phyloP scores from a whole-genome alignment of 805 yeast species.

The Saccharomycopsis sp. region DNA sequence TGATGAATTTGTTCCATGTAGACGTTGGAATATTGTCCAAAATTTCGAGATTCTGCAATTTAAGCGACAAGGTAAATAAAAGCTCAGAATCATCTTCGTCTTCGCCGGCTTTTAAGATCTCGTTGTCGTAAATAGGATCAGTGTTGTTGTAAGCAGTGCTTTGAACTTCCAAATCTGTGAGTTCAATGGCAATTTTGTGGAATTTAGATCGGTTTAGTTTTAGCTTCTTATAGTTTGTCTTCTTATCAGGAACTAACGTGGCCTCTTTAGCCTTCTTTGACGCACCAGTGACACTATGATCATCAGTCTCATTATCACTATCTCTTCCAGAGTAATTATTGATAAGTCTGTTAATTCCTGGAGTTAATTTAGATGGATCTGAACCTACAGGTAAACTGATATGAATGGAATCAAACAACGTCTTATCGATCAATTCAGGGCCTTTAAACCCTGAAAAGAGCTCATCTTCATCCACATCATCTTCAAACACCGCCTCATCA shows the following conservation, averaged over 20 bases:
- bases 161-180: conserved; percentile 45
- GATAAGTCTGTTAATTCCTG: conserved; percentile 47
- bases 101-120: conserved; percentile 10
- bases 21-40: conserved; percentile 79
- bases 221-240: conserved; percentile 36
- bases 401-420: conserved; percentile 74
- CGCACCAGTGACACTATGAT: conserved; percentile 24
- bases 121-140: conserved; percentile 36
- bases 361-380: conserved; percentile 41
- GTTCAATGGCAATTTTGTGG: conserved; percentile 53
- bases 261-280: conserved; percentile 6
- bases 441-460: conserved; percentile 13
- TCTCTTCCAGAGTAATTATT: conserved; percentile 12
- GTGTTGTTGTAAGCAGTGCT: conserved; percentile 40
- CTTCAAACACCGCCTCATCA: background rate
- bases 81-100: conserved; percentile 35
- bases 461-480: conserved; percentile 2
- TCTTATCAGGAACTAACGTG: conserved; percentile 24
- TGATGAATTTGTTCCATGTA: conserved; percentile 81
- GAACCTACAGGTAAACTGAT: conserved; percentile 48
- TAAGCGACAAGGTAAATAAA: conserved; percentile 43
- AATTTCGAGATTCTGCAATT: conserved; percentile 50
- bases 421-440: conserved; percentile 44
- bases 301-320: background rate
- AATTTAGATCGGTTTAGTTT: conserved; percentile 56